Evolutionary conservation across 208 protist species (phyloP), one percentile per base, ranked within the genome.

Genomic region (Borovskyia barvae): DNA sequence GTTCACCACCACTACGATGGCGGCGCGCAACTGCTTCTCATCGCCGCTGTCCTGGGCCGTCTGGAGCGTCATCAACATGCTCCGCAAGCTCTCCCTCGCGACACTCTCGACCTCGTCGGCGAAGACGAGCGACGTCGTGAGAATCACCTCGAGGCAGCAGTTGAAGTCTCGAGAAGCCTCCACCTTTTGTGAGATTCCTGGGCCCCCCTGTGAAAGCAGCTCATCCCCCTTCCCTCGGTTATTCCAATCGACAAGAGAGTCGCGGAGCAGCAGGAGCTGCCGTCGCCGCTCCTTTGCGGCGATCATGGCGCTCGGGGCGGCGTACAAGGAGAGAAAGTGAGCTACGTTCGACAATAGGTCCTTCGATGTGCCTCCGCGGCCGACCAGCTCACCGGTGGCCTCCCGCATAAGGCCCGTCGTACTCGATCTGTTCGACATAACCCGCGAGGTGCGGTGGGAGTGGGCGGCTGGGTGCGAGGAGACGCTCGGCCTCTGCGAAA

Each of bases 1-100:
- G 59, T 82, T 76, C 19, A 82, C 70, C 2, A 62, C 66, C 19
- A 63, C 66, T 1, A 75, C 61, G 2, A 78, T 49, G 15, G 61
- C 70, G 25, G 69, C 56, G 22, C 72, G 71, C 20, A 77, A 78
- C 24, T 49, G 25, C 25, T 32, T 60, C 51, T 78, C 63, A 30
- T 74, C 57, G 9, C 65, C 75, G 55, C 30, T 48, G 33, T 66
- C 60, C 65, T 75, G 58, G 17, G 55, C 66, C 7, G 53, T 39
- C 33, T 63, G 66, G 32, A 77, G 67, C 49, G 59, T 59, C 5
- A 42, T 36, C 26, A 82, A 33, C 59, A 71, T 48, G 40, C 50
- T 47, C 46, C 66, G 20, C 17, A 77, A 61, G 4, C 46, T 63
- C 39, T 66, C 55, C 41, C 53, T 71, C 24, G 51, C 51, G 2